A percentile compares a stretch with the other conserved stretches of the same genome.
phyloP scores from a whole-genome alignment of 2,329 filamentous ascomycete genomes.

The Trichoderma lentiforme region DNA sequence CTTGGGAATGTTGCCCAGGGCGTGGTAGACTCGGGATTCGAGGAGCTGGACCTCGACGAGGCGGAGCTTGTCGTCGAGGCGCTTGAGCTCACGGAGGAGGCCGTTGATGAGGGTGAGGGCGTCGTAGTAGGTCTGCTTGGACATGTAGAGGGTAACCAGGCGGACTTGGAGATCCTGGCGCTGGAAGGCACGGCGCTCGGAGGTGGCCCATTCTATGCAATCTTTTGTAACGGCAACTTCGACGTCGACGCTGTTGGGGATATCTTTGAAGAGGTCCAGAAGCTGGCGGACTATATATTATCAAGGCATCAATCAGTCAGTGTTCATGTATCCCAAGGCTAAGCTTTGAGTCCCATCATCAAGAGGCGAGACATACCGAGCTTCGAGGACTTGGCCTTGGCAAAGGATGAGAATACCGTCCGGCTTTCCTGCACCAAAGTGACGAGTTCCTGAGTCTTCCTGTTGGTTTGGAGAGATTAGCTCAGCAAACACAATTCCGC shows the following conservation, averaged over 20 bases:
- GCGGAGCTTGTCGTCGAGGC: conserved; percentile 96
- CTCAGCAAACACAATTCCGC: not conserved
- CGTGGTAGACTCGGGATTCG: conserved; percentile 96
- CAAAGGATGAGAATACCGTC: conserved; percentile 89
- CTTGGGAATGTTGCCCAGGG: conserved; percentile 93
- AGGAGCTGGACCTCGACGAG: conserved; percentile 96
- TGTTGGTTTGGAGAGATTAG: conserved; percentile 33
- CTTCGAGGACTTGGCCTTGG: conserved; percentile 98
- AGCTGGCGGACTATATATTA: conserved; percentile 78
- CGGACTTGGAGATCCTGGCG: conserved; percentile 97
- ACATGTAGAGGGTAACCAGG: conserved; percentile 90
- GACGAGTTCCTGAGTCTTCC: conserved; percentile 79
- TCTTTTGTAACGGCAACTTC: conserved; percentile 96
- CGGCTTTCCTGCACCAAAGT: conserved; percentile 87
- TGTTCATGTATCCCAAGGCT: not conserved
- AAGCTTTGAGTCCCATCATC: not conserved
- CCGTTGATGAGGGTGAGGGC: conserved; percentile 95
- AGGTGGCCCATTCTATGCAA: conserved; percentile 98
- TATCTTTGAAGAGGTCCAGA: conserved; percentile 89
- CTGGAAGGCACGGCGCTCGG: conserved; percentile 90
- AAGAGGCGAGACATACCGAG: conserved; percentile 63
- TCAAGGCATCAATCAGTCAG: not conserved
- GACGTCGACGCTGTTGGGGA: conserved; percentile 90
- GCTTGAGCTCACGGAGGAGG: conserved; percentile 93
- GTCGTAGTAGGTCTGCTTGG: conserved; percentile 96